A percentile compares a stretch with the other conserved stretches of the same genome.
Evolutionary conservation across 306 rosid species (phyloP).

Genomic region (Vigna trinervia): DNA sequence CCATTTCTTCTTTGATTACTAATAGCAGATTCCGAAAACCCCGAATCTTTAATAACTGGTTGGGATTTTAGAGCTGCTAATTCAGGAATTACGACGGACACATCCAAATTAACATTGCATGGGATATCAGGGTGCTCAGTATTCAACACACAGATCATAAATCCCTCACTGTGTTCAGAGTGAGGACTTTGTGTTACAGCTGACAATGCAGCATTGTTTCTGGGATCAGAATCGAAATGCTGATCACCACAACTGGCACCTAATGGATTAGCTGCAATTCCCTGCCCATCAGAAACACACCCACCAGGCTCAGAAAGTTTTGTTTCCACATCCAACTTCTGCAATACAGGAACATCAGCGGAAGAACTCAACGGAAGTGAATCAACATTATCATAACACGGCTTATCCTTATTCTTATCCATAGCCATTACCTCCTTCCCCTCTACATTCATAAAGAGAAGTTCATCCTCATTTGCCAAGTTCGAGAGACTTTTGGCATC

Average conservation of each 20-base stretch:
- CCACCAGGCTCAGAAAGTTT: constrained; percentile 37
- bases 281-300: constrained; percentile 39
- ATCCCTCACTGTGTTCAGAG: constrained; percentile 39
- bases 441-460: constrained; percentile 48
- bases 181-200: constrained; percentile 36
- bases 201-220: constrained; percentile 43
- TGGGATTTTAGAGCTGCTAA: constrained; percentile 34
- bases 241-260: constrained; percentile 46
- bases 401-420: constrained; percentile 41
- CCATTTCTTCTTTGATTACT: constrained; percentile 38
- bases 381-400: constrained; percentile 46
- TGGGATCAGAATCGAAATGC: constrained; percentile 41
- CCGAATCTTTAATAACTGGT: constrained; percentile 43
- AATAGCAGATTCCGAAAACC: constrained; percentile 40
- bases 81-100: constrained; percentile 25
- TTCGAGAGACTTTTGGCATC: constrained; percentile 53
- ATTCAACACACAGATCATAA: constrained; percentile 59
- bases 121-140: constrained; percentile 77
- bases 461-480: constrained; percentile 48
- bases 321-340: constrained; percentile 40
- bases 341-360: constrained; percentile 49
- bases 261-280: constrained; percentile 37
- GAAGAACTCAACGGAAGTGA: constrained; percentile 56
- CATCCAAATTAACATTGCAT: constrained; percentile 45
- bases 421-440: constrained; percentile 46